Conservation (phyloP, 768 basidiomycete species). For the Leccinum pellstonianum region DNA sequence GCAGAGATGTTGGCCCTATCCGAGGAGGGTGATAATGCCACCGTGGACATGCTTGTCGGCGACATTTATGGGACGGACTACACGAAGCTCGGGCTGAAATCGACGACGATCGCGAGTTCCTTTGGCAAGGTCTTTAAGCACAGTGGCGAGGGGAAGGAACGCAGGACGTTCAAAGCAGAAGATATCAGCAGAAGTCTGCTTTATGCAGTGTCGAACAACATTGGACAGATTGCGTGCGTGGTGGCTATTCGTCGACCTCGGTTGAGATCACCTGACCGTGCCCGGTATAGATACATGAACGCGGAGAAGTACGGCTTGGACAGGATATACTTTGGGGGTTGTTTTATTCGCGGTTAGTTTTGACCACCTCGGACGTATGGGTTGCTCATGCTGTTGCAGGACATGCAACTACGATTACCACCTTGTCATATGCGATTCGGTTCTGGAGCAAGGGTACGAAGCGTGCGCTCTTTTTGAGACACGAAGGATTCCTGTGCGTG, state of each 20-base stretch:
- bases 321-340: constrained; percentile 98
- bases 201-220: constrained; percentile 98
- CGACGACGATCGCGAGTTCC: constrained; percentile 95
- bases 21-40: constrained; percentile 89
- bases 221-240: constrained; percentile 98
- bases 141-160: constrained; percentile 50
- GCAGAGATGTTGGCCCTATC: constrained; percentile 96
- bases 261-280: constrained; percentile 13
- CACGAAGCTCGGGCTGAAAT: constrained; percentile 91
- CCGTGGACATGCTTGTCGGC: constrained; percentile 97
- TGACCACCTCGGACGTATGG: neutral
- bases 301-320: constrained; percentile 97
- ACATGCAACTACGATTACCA: constrained; percentile 95
- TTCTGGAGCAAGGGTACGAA: constrained; percentile 99
- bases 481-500: constrained; percentile 95
- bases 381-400: constrained; percentile 46
- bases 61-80: constrained; percentile 99
- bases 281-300: constrained; percentile 75
- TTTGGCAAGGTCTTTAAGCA: constrained; percentile 99
- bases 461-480: constrained; percentile 92
- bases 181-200: constrained; percentile 94
- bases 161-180: constrained; percentile 78
- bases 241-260: constrained; percentile 9
- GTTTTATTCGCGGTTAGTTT: constrained; percentile 89
- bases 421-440: constrained; percentile 96